Evolutionary conservation across 177 flowering plant species (phyloP), one percentile per base, ranked within the genome.

Genomic region (Vitis hybrid): DNA sequence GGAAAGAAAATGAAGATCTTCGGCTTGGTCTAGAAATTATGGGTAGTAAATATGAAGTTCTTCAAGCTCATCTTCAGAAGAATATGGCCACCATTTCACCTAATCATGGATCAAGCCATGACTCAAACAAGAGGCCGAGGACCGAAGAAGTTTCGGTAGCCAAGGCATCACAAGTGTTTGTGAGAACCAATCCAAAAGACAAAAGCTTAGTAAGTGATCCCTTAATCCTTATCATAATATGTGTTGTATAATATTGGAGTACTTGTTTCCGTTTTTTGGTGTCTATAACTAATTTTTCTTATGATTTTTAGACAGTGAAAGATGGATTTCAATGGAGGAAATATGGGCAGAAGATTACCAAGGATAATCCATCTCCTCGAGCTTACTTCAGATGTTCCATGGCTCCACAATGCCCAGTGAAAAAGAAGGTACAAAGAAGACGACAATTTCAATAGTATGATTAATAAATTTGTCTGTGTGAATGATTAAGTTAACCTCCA

Each of bases 301-400:
- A 49, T 14, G 15, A 15, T 50, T 51, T 61, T 54, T 51, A 90
- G 97, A 56, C 87, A 3, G 91, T 92, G 59, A 92, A 82, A 66
- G 97, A 92, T 85, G 98, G 97, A 22, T 88, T 86, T 77, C 97
- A 92, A 78, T 94, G 98, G 98, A 90, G 97, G 79, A 94, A 94
- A 78, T 94, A 94, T 70, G 98, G 98, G 1, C 98, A 94, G 71
- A 92, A 94, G 78, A 89, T 92, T 38, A 94, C 97, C 5, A 88
- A 90, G 74, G 97, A 92, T 60, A 93, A 93, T 68, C 94, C 95
- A 12, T 93, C 77, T 54, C 98, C 98, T 20, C 80, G 98, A 75
- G 89, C 88, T 75, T 86, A 86, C 50, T 86, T 78, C 82, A 76
- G 73, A 38, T 86, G 89, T 52, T 80, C 89, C 20, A 69, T 78